Conservation (phyloP, 2,329 filamentous ascomycete species). For the Penicillium concentricum region DNA sequence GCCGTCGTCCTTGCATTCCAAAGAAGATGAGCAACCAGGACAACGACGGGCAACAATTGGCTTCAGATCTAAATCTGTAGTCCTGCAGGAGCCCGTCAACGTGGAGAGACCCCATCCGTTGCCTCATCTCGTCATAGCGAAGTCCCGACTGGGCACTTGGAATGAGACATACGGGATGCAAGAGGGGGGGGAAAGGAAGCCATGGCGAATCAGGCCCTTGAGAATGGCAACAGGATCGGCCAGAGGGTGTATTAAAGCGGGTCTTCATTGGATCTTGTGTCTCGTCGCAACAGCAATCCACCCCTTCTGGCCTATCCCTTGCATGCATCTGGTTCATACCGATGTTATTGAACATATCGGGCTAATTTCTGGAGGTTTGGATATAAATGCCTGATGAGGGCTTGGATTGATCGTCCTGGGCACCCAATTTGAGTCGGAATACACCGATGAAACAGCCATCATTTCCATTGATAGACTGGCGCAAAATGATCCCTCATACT, state of each 20-base stretch:
- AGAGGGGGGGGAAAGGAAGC: conserved; percentile 18
- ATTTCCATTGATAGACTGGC: neutral
- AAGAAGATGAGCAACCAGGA: conserved; percentile 26
- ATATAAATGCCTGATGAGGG: conserved; percentile 25
- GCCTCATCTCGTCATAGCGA: conserved; percentile 30
- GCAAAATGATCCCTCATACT: conserved; percentile 8
- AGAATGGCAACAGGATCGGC: conserved; percentile 30
- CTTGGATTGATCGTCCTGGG: neutral
- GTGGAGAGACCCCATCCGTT: conserved; percentile 30
- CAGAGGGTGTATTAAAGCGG: conserved; percentile 23
- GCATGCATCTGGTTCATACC: conserved; percentile 21
- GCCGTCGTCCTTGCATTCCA: conserved; percentile 41
- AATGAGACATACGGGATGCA: conserved; percentile 35
- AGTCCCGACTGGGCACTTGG: conserved; percentile 18
- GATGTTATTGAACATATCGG: conserved; percentile 12
- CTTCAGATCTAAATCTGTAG: conserved; percentile 16
- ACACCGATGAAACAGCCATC: neutral
- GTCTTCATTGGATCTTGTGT: conserved; percentile 26
- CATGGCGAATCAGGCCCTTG: conserved; percentile 24
- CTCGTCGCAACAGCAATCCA: conserved; percentile 25
- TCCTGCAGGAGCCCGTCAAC: conserved; percentile 33
- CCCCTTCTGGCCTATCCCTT: conserved; percentile 21
- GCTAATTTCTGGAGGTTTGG: conserved; percentile 12
- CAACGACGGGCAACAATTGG: conserved; percentile 25
- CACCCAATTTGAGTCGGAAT: neutral